Evolutionary conservation across 106 monocot genomes (phyloP), one percentile per base, ranked within the genome.

Genomic region (Ottelia alismoides): DNA sequence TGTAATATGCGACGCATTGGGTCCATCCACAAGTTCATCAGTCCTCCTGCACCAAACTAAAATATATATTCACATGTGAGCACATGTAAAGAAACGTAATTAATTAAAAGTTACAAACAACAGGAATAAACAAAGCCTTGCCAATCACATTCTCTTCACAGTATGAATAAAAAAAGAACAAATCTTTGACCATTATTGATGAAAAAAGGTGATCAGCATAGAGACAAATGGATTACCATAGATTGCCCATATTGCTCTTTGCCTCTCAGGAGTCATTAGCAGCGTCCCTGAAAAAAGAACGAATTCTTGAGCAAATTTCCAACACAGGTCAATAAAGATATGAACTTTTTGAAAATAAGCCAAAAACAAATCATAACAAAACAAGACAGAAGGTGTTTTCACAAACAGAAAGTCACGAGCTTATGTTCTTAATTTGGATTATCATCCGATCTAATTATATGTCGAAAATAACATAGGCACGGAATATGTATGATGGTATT

Each of bases 211-310:
- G 9, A 35, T 48, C 31, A 1, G 14, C 67, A 69, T 81, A n/a
- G n/a, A n/a, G n/a, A n/a, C n/a, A n/a, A n/a, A n/a, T n/a, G n/a
- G n/a, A 43, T 45, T 62, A 83, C 82, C 82, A 43, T 83, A 78
- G 50, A 82, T 82, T 51, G 79, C 84, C 84, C 76, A 76, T 52
- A 84, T 56, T 51, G 84, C 79, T 57, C 62, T 79, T 70, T 76
- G 51, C 66, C 79, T 84, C 69, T 84, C 76, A 32, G 84, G 69
- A 3, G 84, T 84, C 84, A 84, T 84, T 2, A 84, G 84, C 66
- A 70, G 25, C 26, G 79, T 79, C 57, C 84, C 75, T 78, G 63
- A 67, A 63, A 66, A 19, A 25, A 31, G 35, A 20, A 63, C 56
- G 61, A 27, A 19, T 57, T 5, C 26, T 27, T n/a, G 48, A 30